Conservation (phyloP, 2,329 filamentous ascomycete genomes). For the Sarocladiaceae sp. region DNA sequence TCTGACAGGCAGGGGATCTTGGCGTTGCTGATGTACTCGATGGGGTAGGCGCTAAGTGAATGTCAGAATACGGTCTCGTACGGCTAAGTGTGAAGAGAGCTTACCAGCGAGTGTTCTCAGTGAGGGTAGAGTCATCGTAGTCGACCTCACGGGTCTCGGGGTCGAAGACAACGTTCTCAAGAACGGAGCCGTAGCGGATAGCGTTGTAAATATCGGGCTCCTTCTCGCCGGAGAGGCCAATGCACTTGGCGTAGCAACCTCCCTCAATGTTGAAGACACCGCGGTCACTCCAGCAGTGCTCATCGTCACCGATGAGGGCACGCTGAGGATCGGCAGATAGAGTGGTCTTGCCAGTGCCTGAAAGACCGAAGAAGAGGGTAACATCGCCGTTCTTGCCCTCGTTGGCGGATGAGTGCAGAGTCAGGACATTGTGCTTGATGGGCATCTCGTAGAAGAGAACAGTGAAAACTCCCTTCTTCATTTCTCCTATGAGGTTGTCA, state of each 20-base stretch:
- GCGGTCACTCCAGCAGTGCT: slow-evolving; percentile 98
- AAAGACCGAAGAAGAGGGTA: slow-evolving; percentile 98
- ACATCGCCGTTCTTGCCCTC: slow-evolving; percentile 93
- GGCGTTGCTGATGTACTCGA: slow-evolving; percentile 98
- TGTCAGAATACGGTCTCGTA: slow-evolving; percentile 12
- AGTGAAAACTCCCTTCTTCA: slow-evolving; percentile 93
- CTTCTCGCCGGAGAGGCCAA: slow-evolving; percentile 96
- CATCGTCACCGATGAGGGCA: slow-evolving; percentile 92
- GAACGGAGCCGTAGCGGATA: slow-evolving; percentile 92
- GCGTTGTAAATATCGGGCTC: slow-evolving; percentile 96
- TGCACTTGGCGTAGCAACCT: slow-evolving; percentile 98
- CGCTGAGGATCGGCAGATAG: slow-evolving; percentile 96
- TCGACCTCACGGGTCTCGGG: slow-evolving; percentile 82
- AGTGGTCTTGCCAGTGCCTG: slow-evolving; percentile 97
- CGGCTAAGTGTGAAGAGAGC: slow-evolving; percentile 16
- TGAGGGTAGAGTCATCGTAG: slow-evolving; percentile 91
- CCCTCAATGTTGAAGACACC: slow-evolving; percentile 99
- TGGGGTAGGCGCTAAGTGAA: slow-evolving; percentile 75
- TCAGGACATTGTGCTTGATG: slow-evolving; percentile 98
- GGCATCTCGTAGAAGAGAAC: slow-evolving; percentile 99
- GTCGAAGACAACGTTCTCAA: slow-evolving; percentile 98
- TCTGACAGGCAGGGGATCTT: slow-evolving; percentile 92
- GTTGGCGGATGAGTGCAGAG: slow-evolving; percentile 97
- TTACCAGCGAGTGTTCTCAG: slow-evolving; percentile 87
- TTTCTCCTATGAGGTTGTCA: slow-evolving; percentile 1